Conservation (phyloP, 768 basidiomycete genomes). For the Tricholoma flavovirens region DNA sequence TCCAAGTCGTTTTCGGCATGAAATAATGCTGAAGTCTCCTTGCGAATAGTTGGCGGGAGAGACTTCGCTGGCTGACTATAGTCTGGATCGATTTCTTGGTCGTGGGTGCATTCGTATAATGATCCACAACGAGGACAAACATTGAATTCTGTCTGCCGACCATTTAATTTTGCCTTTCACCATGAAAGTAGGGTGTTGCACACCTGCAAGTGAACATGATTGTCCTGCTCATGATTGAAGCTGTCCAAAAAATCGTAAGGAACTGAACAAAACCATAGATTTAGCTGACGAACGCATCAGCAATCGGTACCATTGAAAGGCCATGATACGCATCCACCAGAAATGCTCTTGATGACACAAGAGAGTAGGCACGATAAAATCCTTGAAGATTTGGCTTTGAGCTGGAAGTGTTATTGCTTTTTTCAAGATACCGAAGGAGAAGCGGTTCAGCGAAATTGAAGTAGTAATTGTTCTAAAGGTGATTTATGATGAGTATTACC, state of each 20-base stretch:
- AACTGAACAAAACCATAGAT: constrained; percentile 3
- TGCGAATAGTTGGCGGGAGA: not conserved
- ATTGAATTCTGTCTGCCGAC: constrained; percentile 57
- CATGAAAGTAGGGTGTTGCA: not conserved
- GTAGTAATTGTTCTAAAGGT: constrained; percentile 27
- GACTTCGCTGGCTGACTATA: not conserved
- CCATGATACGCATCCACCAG: constrained; percentile 78
- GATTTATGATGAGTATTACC: not conserved
- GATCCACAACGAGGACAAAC: constrained; percentile 74
- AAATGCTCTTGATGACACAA: constrained; percentile 82
- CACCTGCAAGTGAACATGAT: constrained; percentile 74
- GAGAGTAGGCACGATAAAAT: constrained; percentile 49
- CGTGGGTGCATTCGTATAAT: constrained; percentile 63
- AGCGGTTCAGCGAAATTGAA: constrained; percentile 26
- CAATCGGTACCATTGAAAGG: constrained; percentile 79
- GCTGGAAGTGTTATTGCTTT: constrained; percentile 3
- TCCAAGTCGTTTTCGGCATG: constrained; percentile 19
- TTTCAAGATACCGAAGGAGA: constrained; percentile 18
- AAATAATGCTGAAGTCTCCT: not conserved
- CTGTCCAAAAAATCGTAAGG: constrained; percentile 30
- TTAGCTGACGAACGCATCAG: constrained; percentile 59
- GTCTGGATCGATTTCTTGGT: constrained; percentile 28
- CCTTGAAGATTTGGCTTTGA: constrained; percentile 26
- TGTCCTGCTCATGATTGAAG: constrained; percentile 67
- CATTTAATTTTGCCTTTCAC: not conserved